A percentile compares a stretch with the other conserved stretches of the same genome.
Conservation (phyloP, 2,329 filamentous ascomycete species). For the Cadophora sp. region DNA sequence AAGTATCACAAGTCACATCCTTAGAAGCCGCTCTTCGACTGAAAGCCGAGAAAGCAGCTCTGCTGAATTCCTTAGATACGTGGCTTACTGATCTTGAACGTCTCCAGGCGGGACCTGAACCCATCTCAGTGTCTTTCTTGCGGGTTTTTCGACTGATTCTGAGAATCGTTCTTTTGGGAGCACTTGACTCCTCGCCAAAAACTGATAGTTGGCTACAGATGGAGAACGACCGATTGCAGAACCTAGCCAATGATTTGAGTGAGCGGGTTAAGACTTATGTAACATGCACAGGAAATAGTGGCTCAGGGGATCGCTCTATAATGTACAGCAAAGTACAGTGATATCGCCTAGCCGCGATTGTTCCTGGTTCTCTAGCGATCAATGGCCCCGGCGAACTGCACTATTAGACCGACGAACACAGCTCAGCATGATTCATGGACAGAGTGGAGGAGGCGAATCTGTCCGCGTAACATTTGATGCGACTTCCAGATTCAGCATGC, state of each 20-base stretch:
- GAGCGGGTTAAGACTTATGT: constrained; percentile 45
- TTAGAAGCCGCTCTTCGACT: constrained; percentile 38
- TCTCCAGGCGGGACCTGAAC: constrained; percentile 37
- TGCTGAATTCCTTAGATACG: constrained; percentile 44
- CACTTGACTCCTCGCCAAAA: constrained; percentile 43
- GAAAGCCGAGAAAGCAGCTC: constrained; percentile 41
- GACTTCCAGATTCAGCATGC: constrained; percentile 37
- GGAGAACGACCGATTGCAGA: constrained; percentile 45
- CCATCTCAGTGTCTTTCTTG: constrained; percentile 46
- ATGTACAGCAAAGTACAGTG: constrained; percentile 7
- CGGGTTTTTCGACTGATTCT: constrained; percentile 46
- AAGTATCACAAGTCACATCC: constrained; percentile 41
- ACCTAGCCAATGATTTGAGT: constrained; percentile 40
- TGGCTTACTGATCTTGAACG: constrained; percentile 46
- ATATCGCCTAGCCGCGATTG: not conserved
- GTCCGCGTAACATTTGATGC: constrained; percentile 36
- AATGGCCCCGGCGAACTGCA: too few species aligned
- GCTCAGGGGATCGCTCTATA: constrained; percentile 30
- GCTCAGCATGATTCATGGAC: too few species aligned
- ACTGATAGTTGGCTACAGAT: constrained; percentile 39
- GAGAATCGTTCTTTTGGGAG: constrained; percentile 46
- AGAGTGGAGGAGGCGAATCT: not conserved
- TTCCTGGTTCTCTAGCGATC: not conserved
- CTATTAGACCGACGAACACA: too few species aligned
- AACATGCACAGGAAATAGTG: constrained; percentile 35